Conservation (phyloP, 805 yeast genomes). For the Zygotorulaspora florentina region DNA sequence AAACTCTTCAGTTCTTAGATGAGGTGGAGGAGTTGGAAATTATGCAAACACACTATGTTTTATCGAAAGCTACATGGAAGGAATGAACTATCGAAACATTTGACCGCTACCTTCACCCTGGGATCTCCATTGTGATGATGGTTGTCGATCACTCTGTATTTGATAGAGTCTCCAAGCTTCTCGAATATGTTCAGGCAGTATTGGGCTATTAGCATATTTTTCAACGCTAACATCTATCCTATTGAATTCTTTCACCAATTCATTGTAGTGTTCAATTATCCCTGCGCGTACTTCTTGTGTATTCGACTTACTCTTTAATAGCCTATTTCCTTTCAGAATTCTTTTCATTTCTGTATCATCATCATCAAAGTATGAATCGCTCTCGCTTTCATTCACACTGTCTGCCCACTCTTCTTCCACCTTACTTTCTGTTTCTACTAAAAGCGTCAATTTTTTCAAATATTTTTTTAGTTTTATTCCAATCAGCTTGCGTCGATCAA, state of each 20-base stretch:
- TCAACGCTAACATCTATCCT: slow-evolving; percentile 32
- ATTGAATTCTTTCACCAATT: slow-evolving; percentile 29
- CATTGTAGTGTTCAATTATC: slow-evolving; percentile 32
- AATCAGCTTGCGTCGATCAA: slow-evolving; percentile 41
- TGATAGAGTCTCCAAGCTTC: slow-evolving; percentile 84
- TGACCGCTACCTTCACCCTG: slow-evolving; percentile 71
- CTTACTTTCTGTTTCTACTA: slow-evolving; percentile 16
- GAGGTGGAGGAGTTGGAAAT: slow-evolving; percentile 55
- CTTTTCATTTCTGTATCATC: slow-evolving; percentile 25
- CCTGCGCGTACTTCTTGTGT: slow-evolving; percentile 24
- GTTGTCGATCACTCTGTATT: slow-evolving; percentile 59
- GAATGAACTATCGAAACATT: slow-evolving; percentile 51
- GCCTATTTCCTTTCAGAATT: slow-evolving; percentile 20
- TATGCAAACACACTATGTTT: slow-evolving; percentile 50
- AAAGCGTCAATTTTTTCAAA: slow-evolving; percentile 34
- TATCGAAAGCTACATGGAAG: slow-evolving; percentile 32
- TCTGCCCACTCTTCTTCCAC: slow-evolving; percentile 17
- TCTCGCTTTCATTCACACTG: slow-evolving; percentile 29
- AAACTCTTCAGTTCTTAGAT: slow-evolving; percentile 49
- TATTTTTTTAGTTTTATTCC: slow-evolving; percentile 34
- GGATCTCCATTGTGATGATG: slow-evolving; percentile 61
- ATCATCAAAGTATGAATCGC: slow-evolving; percentile 31
- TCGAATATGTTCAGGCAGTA: slow-evolving; percentile 77
- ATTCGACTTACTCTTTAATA: slow-evolving; percentile 27
- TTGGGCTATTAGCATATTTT: slow-evolving; percentile 48